Evolutionary conservation across 164 flowering plant genomes (phyloP).

Genomic region (Malania oleifera): DNA sequence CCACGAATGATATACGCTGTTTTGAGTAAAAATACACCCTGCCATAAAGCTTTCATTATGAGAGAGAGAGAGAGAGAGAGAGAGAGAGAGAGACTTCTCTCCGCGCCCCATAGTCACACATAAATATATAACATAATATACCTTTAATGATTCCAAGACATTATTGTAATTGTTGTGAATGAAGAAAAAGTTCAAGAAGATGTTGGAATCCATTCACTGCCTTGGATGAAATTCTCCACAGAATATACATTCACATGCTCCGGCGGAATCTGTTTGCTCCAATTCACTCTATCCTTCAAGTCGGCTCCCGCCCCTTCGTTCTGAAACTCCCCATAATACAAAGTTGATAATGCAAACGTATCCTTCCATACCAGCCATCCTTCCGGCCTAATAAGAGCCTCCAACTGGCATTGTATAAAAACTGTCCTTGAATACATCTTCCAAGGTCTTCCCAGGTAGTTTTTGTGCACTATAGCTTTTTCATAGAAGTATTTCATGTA

Average conservation of each 20-base stretch:
- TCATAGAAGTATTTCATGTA: slow-evolving; percentile 44
- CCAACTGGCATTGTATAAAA: slow-evolving; percentile 48
- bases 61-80: too few species aligned
- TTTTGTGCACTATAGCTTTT: slow-evolving; percentile 59
- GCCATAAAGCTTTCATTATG: too few species aligned
- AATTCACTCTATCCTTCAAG: slow-evolving; percentile 41
- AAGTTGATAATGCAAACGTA: slow-evolving; percentile 58
- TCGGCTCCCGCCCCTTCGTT: slow-evolving; percentile 58
- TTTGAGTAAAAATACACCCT: too few species aligned
- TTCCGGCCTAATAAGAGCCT: slow-evolving; percentile 31
- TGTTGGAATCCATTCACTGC: slow-evolving; percentile 54
- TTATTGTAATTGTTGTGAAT: too few species aligned
- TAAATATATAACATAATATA: too few species aligned
- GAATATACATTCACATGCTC: slow-evolving; percentile 56
- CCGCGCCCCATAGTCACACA: too few species aligned
- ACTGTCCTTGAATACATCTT: slow-evolving; percentile 80
- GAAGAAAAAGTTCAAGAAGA: too few species aligned
- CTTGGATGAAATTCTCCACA: slow-evolving; percentile 72
- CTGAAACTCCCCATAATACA: slow-evolving; percentile 72
- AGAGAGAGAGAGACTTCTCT: too few species aligned
- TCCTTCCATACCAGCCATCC: slow-evolving; percentile 89
- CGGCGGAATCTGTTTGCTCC: slow-evolving; percentile 77
- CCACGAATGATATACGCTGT: too few species aligned
- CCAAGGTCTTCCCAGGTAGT: slow-evolving; percentile 89
- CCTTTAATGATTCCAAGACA: too few species aligned